Evolutionary conservation across 192 early-diverging fungal species (phyloP).

Genomic region (Chytriomyces confervae): DNA sequence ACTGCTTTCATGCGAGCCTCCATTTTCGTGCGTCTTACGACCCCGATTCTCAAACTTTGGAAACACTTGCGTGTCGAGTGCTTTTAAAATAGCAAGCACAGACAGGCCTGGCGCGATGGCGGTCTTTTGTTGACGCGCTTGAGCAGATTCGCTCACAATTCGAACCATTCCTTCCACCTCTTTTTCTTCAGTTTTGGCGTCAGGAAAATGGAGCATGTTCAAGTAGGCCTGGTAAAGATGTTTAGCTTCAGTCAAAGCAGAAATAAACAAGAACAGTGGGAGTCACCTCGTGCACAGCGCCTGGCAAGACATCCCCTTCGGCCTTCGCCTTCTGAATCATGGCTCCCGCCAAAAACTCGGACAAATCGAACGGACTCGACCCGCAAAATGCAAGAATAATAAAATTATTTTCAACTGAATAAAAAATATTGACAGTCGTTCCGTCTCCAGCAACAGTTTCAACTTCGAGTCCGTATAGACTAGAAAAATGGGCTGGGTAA

Average conservation of each 20-base stretch:
- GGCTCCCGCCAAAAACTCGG: conserved; percentile 28
- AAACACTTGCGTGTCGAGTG: conserved; percentile 10
- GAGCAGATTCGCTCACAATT: neutral
- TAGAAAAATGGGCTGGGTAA: conserved; percentile 11
- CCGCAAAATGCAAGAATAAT: conserved; percentile 25
- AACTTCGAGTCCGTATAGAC: conserved; percentile 11
- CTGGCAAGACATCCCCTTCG: conserved; percentile 20
- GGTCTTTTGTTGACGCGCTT: neutral
- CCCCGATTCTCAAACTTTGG: neutral
- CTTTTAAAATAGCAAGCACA: neutral
- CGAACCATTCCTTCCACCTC: neutral
- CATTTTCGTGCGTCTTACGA: neutral
- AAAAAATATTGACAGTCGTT: conserved; percentile 17
- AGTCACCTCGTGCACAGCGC: conserved; percentile 33
- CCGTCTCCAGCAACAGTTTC: conserved; percentile 10
- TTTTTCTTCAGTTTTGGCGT: neutral
- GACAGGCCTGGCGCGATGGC: neutral
- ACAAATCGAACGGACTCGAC: conserved; percentile 26
- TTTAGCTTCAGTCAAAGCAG: neutral
- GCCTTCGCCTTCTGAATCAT: conserved; percentile 7
- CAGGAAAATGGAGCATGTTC: conserved; percentile 21
- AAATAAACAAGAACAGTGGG: neutral
- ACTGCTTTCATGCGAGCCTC: no score
- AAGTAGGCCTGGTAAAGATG: conserved; percentile 16
- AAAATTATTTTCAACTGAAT: conserved; percentile 26